Evolutionary conservation across 352 stramenopile genomes (phyloP).

Genomic region (Globisporangium polare): DNA sequence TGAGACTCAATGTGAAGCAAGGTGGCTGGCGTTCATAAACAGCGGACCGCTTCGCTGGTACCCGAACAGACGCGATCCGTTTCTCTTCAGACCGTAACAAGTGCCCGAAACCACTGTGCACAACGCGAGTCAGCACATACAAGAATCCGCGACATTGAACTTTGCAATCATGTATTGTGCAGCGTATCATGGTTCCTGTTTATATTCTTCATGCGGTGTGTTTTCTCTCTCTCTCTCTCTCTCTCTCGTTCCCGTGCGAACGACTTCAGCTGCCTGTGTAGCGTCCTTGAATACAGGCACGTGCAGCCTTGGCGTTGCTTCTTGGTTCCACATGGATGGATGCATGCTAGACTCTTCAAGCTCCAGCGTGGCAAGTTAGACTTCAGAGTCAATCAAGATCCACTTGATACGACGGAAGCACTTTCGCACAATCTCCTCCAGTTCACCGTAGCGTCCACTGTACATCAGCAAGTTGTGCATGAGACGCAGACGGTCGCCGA

Average conservation of each 20-base stretch:
- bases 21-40: background rate
- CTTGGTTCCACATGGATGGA: background rate
- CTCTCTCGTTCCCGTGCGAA: background rate
- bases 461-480: slow-evolving; percentile 91
- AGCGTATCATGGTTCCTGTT: slow-evolving; percentile 1
- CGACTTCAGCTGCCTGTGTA: background rate
- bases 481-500: slow-evolving; percentile 80
- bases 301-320: background rate
- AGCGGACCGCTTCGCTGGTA: background rate
- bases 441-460: slow-evolving; percentile 72
- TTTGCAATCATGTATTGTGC: background rate
- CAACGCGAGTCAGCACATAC: background rate
- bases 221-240: background rate
- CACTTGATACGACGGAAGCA: slow-evolving; percentile 91
- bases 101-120: background rate
- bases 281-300: background rate
- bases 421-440: slow-evolving; percentile 89
- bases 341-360: background rate
- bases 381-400: slow-evolving; percentile 89
- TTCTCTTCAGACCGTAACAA: background rate
- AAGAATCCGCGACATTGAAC: background rate
- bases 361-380: slow-evolving; percentile 33
- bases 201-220: slow-evolving; percentile 1
- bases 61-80: background rate
- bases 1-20: background rate